Conservation (phyloP, 2,329 filamentous ascomycete species). For the Bipolaris oryzae region DNA sequence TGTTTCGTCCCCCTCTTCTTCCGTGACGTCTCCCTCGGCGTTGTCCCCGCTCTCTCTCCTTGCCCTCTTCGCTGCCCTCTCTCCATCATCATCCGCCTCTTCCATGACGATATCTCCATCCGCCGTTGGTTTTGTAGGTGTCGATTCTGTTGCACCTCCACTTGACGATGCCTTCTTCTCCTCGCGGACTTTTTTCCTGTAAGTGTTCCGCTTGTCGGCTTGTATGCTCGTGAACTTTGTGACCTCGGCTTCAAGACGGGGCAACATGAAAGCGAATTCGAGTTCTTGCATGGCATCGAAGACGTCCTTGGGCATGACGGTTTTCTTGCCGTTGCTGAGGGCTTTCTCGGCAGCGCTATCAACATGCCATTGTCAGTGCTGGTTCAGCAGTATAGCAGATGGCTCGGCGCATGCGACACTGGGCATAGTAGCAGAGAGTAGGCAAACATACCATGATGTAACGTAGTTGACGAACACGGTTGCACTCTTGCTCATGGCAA, state of each 20-base stretch:
- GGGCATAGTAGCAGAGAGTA: neutral
- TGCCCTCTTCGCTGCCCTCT: constrained; percentile 59
- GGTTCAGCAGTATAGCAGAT: neutral
- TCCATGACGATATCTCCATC: constrained; percentile 10
- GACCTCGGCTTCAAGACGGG: constrained; percentile 75
- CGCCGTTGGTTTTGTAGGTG: constrained; percentile 3
- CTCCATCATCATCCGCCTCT: constrained; percentile 46
- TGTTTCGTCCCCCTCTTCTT: constrained; percentile 48
- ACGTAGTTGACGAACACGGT: constrained; percentile 85
- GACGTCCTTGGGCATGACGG: constrained; percentile 76
- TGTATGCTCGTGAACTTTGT: constrained; percentile 76
- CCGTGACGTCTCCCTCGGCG: constrained; percentile 48
- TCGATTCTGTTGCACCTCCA: neutral
- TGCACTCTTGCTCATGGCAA: constrained; percentile 80
- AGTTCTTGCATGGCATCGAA: constrained; percentile 77
- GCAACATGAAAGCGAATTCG: constrained; percentile 75
- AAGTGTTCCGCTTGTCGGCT: constrained; percentile 74
- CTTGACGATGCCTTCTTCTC: constrained; percentile 56
- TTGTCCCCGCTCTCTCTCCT: constrained; percentile 46
- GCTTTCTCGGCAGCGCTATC: constrained; percentile 75
- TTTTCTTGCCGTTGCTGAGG: constrained; percentile 72
- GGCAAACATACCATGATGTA: constrained; percentile 67
- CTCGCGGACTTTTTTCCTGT: constrained; percentile 71
- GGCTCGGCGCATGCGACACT: neutral
- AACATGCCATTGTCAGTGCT: constrained; percentile 1